phyloP scores from a whole-genome alignment of 148 eudicot genomes.

The Rhododendron kiyosumense region DNA sequence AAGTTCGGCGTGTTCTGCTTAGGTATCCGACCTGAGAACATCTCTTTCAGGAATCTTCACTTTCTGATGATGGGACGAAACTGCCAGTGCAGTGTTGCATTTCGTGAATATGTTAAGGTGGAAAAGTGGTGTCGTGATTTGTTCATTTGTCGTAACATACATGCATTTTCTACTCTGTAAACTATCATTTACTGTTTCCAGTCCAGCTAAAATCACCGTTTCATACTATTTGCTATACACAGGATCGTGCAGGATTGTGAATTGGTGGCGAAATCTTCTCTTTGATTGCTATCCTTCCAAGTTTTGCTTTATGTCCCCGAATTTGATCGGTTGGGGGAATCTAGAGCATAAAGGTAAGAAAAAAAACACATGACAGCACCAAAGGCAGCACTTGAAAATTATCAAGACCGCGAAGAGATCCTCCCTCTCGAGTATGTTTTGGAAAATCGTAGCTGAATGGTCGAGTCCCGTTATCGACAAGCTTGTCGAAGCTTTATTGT shows the following conservation, averaged over 20 bases:
- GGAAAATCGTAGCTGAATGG: neutral
- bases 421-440: neutral
- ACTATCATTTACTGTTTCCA: neutral
- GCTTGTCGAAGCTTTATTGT: neutral
- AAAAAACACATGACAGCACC: neutral
- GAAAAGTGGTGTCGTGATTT: neutral
- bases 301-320: neutral
- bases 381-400: neutral
- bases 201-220: neutral
- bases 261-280: neutral
- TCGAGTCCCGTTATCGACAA: neutral
- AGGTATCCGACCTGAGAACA: neutral
- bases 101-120: neutral
- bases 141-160: neutral
- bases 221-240: neutral
- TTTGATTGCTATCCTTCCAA: neutral
- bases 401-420: neutral
- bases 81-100: neutral
- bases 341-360: neutral
- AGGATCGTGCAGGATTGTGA: neutral
- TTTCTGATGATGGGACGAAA: neutral
- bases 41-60: neutral
- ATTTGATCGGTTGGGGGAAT: neutral
- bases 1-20: slow-evolving; percentile 11
- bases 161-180: neutral